Percentiles rank a stretch among this genome's conserved stretches.
These are phyloP conservation scores for Emergomyces orientalis DNA, from an alignment of 2,329 filamentous ascomycete species.

Conservation along the genomic window DNA sequence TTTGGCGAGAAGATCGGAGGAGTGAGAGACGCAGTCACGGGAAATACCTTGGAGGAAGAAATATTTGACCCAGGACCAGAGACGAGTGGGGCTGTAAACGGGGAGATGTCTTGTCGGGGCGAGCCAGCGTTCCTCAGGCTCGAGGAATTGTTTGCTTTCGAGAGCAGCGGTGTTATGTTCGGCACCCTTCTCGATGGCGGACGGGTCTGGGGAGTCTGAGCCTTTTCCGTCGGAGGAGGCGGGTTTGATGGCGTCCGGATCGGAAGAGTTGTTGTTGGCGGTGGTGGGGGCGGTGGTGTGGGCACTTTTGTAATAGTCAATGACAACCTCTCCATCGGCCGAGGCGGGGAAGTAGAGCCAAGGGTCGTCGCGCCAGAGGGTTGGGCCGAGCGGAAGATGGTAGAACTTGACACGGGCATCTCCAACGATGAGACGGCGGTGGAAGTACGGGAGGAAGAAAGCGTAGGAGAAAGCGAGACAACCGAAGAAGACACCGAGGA, in stretches of 20 bases:
- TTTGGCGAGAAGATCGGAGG: slow-evolving; percentile 30
- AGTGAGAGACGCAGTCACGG: slow-evolving; percentile 34
- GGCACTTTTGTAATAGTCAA: slow-evolving; percentile 33
- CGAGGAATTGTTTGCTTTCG: slow-evolving; percentile 22
- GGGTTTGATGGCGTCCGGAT: slow-evolving; percentile 7
- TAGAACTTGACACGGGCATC: slow-evolving; percentile 27
- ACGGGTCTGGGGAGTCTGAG: slow-evolving; percentile 6
- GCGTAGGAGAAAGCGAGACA: slow-evolving; percentile 23
- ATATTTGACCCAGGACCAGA: slow-evolving; percentile 36
- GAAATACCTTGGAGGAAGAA: slow-evolving; percentile 38
- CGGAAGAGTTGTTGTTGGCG: slow-evolving; percentile 7
- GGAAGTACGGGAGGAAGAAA: slow-evolving; percentile 32
- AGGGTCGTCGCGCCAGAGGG: slow-evolving; percentile 31
- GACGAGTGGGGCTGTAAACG: slow-evolving; percentile 22
- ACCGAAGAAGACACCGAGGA: slow-evolving; percentile 29
- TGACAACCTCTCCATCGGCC: slow-evolving; percentile 27
- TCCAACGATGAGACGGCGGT: slow-evolving; percentile 27
- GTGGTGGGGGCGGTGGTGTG: slow-evolving; percentile 3
- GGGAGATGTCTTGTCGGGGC: slow-evolving; percentile 27
- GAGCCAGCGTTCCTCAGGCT: slow-evolving; percentile 27
- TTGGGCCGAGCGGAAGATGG: slow-evolving; percentile 33
- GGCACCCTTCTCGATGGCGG: slow-evolving; percentile 16
- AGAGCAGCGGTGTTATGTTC: slow-evolving; percentile 14
- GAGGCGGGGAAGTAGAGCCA: slow-evolving; percentile 35
- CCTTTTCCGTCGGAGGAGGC: background rate